Evolutionary conservation across 768 basidiomycete species (phyloP).

Genomic region (Lactarius akahatsu): DNA sequence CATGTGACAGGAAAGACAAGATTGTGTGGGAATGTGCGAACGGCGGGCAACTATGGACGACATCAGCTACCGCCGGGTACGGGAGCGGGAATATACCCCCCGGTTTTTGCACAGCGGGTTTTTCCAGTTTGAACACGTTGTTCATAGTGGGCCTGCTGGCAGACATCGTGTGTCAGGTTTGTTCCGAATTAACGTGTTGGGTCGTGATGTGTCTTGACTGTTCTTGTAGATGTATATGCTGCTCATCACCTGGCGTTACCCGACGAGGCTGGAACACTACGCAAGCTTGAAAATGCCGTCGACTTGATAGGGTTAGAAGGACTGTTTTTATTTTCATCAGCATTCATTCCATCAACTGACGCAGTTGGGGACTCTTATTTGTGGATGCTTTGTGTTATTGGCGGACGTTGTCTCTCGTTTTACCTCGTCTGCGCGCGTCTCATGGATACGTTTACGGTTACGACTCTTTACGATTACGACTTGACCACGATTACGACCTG

Average conservation of each 20-base stretch:
- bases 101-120: slow-evolving; percentile 59
- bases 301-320: slow-evolving; percentile 52
- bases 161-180: slow-evolving; percentile 68
- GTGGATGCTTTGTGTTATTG: slow-evolving; percentile 29
- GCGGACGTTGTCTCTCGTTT: slow-evolving; percentile 36
- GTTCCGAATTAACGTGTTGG: slow-evolving; percentile 23
- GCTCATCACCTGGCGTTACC: slow-evolving; percentile 74
- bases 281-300: slow-evolving; percentile 58
- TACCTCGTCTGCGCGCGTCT: slow-evolving; percentile 35
- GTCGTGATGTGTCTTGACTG: slow-evolving; percentile 18
- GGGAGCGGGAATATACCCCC: slow-evolving; percentile 48
- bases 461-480: slow-evolving; percentile 38
- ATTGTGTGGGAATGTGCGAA: slow-evolving; percentile 73
- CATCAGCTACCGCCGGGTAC: slow-evolving; percentile 44
- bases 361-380: slow-evolving; percentile 40
- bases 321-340: neutral
- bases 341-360: slow-evolving; percentile 12
- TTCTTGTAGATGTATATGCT: slow-evolving; percentile 64
- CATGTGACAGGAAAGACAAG: slow-evolving; percentile 54
- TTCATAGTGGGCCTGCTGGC: slow-evolving; percentile 63
- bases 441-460: slow-evolving; percentile 34
- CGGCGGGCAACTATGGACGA: slow-evolving; percentile 62
- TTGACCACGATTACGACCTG: slow-evolving; percentile 30
- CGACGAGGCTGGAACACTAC: slow-evolving; percentile 68
- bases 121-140: slow-evolving; percentile 57